Conservation (phyloP, 805 yeast species). For the Spathaspora girioi region DNA sequence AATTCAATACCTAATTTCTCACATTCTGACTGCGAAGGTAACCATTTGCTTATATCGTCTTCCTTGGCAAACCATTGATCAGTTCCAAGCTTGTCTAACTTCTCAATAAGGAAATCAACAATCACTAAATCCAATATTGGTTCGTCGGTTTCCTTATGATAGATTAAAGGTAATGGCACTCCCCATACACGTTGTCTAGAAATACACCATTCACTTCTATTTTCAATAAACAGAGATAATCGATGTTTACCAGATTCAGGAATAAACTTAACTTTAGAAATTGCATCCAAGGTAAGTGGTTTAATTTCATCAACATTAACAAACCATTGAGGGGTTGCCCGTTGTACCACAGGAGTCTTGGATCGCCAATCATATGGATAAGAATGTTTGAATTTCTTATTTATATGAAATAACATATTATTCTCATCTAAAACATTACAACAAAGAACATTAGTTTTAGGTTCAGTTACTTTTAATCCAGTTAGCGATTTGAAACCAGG, state of each 20-base stretch:
- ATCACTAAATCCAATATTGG: conserved; percentile 58
- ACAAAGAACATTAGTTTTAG: conserved; percentile 42
- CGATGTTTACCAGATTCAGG: conserved; percentile 76
- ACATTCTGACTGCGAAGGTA: conserved; percentile 52
- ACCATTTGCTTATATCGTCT: conserved; percentile 59
- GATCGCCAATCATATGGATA: conserved; percentile 98
- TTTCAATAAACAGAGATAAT: conserved; percentile 64
- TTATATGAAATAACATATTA: conserved; percentile 46
- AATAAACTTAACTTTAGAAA: conserved; percentile 61
- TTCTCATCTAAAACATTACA: conserved; percentile 43
- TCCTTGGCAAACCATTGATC: conserved; percentile 75
- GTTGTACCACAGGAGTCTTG: conserved; percentile 87
- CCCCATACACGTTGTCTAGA: conserved; percentile 98
- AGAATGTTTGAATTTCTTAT: conserved; percentile 63
- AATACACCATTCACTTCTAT: conserved; percentile 95
- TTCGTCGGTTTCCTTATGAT: conserved; percentile 52
- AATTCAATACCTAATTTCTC: background rate
- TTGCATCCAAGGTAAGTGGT: conserved; percentile 52
- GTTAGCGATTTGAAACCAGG: conserved; percentile 40
- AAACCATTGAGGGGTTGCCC: conserved; percentile 98
- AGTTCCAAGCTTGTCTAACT: conserved; percentile 58
- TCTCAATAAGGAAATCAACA: conserved; percentile 53
- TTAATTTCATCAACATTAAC: conserved; percentile 79
- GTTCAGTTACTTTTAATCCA: conserved; percentile 36
- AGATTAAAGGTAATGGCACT: conserved; percentile 90